Conservation (phyloP, 257 asterid genomes). For the Handroanthus guayacan region DNA sequence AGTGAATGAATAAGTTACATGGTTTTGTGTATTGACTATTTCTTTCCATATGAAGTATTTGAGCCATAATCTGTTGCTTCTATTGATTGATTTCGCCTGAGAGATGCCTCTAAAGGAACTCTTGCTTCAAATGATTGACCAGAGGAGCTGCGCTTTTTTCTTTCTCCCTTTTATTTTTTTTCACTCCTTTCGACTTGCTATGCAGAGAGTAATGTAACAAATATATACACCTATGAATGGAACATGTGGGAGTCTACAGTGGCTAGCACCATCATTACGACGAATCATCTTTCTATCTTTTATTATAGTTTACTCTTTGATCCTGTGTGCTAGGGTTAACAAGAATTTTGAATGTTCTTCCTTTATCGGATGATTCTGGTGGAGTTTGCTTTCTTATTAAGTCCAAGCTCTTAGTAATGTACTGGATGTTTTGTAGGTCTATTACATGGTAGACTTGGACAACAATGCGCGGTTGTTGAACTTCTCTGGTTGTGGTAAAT, state of each 20-base stretch:
- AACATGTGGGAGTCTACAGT: slow-evolving; percentile 18
- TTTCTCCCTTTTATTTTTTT: too few relatives aligned
- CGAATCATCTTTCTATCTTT: neutral
- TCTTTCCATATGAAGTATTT: slow-evolving; percentile 10
- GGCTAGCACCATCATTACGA: neutral
- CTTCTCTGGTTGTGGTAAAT: slow-evolving; percentile 97
- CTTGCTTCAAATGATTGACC: slow-evolving; percentile 25
- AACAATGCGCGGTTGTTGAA: slow-evolving; percentile 77
- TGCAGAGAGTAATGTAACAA: too few relatives aligned
- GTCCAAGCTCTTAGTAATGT: slow-evolving; percentile 18
- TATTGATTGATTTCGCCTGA: slow-evolving; percentile 26
- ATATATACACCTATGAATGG: neutral
- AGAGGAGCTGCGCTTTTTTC: neutral
- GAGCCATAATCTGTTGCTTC: slow-evolving; percentile 8
- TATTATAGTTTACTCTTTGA: slow-evolving; percentile 20
- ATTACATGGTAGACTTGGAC: slow-evolving; percentile 84
- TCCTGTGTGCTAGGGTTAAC: slow-evolving; percentile 18
- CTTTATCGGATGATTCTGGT: slow-evolving; percentile 11
- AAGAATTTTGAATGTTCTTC: neutral
- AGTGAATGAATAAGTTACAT: slow-evolving; percentile 2
- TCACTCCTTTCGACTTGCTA: too few relatives aligned
- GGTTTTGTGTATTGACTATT: slow-evolving; percentile 28
- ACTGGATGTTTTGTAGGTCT: slow-evolving; percentile 62
- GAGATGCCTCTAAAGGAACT: neutral
- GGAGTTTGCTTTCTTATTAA: slow-evolving; percentile 11